phyloP scores from a whole-genome alignment of 371 early-diverging fungal species.

The Rozella allomycis region DNA sequence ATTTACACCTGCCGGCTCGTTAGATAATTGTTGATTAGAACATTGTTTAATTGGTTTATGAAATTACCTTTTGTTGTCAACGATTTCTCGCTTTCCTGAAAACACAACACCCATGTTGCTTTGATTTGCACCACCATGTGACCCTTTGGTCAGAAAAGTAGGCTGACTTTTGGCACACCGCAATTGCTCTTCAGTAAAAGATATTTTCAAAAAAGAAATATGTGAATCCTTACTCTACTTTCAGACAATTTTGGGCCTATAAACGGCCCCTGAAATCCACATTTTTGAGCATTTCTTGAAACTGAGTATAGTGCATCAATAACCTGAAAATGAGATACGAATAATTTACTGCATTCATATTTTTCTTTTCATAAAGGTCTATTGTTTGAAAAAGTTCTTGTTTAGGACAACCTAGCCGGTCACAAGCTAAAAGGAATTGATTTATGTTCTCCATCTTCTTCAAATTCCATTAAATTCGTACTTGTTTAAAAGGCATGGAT shows the following conservation, averaged over 20 bases:
- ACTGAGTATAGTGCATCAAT: constrained; percentile 53
- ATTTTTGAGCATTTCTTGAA: constrained; percentile 50
- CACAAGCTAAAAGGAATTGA: constrained; percentile 40
- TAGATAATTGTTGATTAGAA: too few species aligned
- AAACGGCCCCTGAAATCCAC: constrained; percentile 31
- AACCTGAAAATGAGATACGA: constrained; percentile 12
- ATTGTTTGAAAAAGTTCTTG: constrained; percentile 72
- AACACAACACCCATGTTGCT: too few species aligned
- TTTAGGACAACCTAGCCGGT: constrained; percentile 47
- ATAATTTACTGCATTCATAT: constrained; percentile 40
- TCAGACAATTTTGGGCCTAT: constrained; percentile 57
- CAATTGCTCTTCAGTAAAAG: constrained; percentile 41
- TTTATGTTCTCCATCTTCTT: constrained; percentile 79
- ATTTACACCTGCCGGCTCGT: too few species aligned
- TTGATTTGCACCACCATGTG: too few species aligned
- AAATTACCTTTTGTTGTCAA: too few species aligned
- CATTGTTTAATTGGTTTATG: too few species aligned
- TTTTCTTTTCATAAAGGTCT: constrained; percentile 70
- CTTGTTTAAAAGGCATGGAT: too few species aligned
- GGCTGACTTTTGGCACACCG: too few species aligned
- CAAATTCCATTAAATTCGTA: too few species aligned
- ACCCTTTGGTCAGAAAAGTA: too few species aligned
- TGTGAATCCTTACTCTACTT: not conserved
- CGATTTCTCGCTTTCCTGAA: too few species aligned
- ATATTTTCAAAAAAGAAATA: constrained; percentile 12